phyloP scores from a whole-genome alignment of 2,329 filamentous ascomycete species.

The Pseudocercospora fijiensis region DNA sequence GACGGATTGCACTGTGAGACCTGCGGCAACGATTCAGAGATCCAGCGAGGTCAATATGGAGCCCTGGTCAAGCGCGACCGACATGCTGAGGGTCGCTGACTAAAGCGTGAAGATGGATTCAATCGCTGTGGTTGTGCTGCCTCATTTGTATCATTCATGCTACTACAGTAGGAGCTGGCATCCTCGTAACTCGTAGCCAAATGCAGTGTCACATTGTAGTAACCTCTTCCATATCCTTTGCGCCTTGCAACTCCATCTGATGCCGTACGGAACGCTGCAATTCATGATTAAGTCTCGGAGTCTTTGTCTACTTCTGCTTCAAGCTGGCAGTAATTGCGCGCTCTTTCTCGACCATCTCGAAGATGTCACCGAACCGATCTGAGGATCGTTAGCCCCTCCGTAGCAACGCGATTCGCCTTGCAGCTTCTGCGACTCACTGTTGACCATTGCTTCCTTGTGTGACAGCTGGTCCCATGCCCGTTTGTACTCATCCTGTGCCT shows the following conservation, averaged over 20 bases:
- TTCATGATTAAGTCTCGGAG: not conserved
- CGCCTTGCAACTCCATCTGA: not conserved
- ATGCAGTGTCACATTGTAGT: not conserved
- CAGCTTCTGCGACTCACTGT: slow-evolving; percentile 29
- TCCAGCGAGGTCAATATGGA: too few species aligned
- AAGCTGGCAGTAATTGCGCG: slow-evolving; percentile 27
- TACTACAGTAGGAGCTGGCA: not conserved
- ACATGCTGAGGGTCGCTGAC: not conserved
- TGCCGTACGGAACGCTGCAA: slow-evolving; percentile 10
- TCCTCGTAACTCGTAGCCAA: not conserved
- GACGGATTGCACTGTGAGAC: not conserved
- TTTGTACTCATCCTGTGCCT: slow-evolving; percentile 56
- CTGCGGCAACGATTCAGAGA: too few species aligned
- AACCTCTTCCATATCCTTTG: not conserved
- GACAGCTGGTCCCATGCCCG: slow-evolving; percentile 52
- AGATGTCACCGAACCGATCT: slow-evolving; percentile 40
- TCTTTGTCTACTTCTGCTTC: slow-evolving; percentile 13
- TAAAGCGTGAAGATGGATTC: not conserved
- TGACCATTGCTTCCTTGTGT: slow-evolving; percentile 47
- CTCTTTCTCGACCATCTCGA: slow-evolving; percentile 39
- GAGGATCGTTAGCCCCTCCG: not conserved
- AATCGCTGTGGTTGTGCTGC: not conserved
- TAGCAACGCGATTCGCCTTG: not conserved
- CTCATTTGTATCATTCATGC: not conserved
- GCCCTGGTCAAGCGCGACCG: not conserved